Evolutionary conservation across 768 basidiomycete genomes (phyloP), one percentile per base, ranked within the genome.

Genomic region (Rossbeevera mucosa): DNA sequence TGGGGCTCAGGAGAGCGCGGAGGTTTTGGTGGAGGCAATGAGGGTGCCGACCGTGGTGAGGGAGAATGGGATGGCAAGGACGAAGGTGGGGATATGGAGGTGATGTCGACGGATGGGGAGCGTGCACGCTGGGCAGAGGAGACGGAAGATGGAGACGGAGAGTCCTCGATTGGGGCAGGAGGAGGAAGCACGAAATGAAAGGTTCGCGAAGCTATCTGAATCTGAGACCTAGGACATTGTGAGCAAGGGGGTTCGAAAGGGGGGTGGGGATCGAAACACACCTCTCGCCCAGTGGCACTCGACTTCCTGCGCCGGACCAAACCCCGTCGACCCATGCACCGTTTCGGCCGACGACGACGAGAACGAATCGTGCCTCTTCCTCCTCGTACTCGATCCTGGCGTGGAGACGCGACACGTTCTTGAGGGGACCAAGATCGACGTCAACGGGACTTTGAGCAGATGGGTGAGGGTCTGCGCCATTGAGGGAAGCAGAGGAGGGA

Each of bases 291-390:
- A 99, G 74, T 26, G 88, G 81, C n/a, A 93, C 88, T 54, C 85
- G 82, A 54, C 88, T 86, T 14, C 94, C 92, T 58, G 89, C 86
- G 11, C 87, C 88, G 45, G 85, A 85, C 90, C 94, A 99, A n/a
- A 90, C 83, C 26, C 94, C 94, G 58, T 98, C 94, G 5, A 99
- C 93, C 88, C 94, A 97, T 16, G 94, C 94, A 12, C 96, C 96
- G 62, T 99, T 98, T 53, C 96, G 78, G n/a, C 96, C 96, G 31
- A 91, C 79, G 31, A 99, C 94, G 54, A 85, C 83, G 30, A 99
- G 80, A 14, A 91, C 84, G 66, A 94, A 96, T 48, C 87, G 83
- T 56, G 90, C 89, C 56, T 87, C 85, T 7, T 91, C 87, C 66
- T 89, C 86, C 75, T 94, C 91, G 64, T 91, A 96, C 68, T 91